Base-by-base conservation (phyloP, 2,329 filamentous ascomycete genomes). In the Fusarium heterosporum region DNA sequence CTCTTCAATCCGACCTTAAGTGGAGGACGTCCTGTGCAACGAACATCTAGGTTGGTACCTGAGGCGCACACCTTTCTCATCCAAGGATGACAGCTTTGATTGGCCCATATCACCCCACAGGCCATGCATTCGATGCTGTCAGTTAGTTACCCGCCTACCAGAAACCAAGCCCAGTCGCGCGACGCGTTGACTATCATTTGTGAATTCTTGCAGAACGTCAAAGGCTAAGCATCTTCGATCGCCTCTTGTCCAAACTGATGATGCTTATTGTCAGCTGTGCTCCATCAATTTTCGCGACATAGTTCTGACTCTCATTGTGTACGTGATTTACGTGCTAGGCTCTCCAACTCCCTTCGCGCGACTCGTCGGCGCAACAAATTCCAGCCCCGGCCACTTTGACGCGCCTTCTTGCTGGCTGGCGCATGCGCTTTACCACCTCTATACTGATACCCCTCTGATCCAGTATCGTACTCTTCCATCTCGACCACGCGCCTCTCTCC, bases 121-220 rank as follows among this genome's bases (percentile, higher is more conserved):
- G 26, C 60, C 50, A 63, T 41, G 32, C 22, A 22, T 6, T 52
- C 46, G 17, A 42, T 41, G 16, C 54, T 48, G 48, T 34, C 13
- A 47, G 49, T 17, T 39, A 19, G 30, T 13, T 29, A 30, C 26
- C 39, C 36, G 29, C 48, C 61, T 68, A 55, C 61, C 61, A 55
- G 29, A 47, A 43, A 42, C 42, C 36, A 39, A 42, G 42, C 52
- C 53, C 43, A 56, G 66, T 67, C 64, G 71, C 71, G 71, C 71
- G 71, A 72, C 71, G 71, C 71, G 71, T 73, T 67, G 61, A 50
- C 54, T 57, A 63, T 58, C 47, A 57, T 68, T 62, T 60, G 38
- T 64, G 48, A 52, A 58, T 56, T 55, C 59, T 62, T 56, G 67
- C 67, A 67, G 61, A 51, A 63, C 59, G 50, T 45, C 48, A 51